Conservation (phyloP, 2,329 filamentous ascomycete species). For the Calonectria honghensis region DNA sequence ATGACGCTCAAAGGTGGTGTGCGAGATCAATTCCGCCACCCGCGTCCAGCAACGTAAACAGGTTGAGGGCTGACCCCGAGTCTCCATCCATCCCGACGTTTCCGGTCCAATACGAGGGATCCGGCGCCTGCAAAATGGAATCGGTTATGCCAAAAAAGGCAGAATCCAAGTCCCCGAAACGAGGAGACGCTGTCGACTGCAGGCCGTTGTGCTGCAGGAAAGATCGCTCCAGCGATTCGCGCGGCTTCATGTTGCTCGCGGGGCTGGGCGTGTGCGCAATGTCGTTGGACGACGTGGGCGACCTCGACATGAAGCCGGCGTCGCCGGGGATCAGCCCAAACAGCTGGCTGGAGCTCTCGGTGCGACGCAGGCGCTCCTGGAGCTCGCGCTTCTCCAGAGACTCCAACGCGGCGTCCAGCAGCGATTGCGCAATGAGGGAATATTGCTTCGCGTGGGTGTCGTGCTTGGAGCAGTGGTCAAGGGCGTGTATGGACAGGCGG, state of each 20-base stretch:
- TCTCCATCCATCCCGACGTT: slow-evolving; percentile 64
- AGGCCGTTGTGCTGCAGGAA: slow-evolving; percentile 54
- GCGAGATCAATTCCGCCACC: slow-evolving; percentile 73
- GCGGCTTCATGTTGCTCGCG: slow-evolving; percentile 38
- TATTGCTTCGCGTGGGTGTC: slow-evolving; percentile 73
- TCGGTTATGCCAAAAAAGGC: slow-evolving; percentile 63
- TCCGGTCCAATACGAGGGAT: slow-evolving; percentile 63
- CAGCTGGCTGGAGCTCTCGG: slow-evolving; percentile 70
- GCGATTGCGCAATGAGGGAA: slow-evolving; percentile 71
- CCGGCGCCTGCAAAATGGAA: slow-evolving; percentile 63
- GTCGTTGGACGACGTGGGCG: slow-evolving; percentile 39
- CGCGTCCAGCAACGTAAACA: slow-evolving; percentile 71
- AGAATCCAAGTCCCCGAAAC: slow-evolving; percentile 61
- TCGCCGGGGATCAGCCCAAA: slow-evolving; percentile 68
- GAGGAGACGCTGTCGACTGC: slow-evolving; percentile 56
- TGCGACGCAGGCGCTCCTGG: slow-evolving; percentile 67
- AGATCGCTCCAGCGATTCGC: slow-evolving; percentile 54
- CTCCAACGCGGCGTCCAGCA: slow-evolving; percentile 67
- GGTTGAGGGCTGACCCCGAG: slow-evolving; percentile 66
- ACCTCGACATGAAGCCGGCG: slow-evolving; percentile 29
- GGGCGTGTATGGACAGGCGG: slow-evolving; percentile 66
- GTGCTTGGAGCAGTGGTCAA: slow-evolving; percentile 69
- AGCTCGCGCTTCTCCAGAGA: slow-evolving; percentile 69
- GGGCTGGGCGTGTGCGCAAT: slow-evolving; percentile 46
- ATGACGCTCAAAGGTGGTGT: slow-evolving; percentile 57